Base-by-base conservation (phyloP, 768 basidiomycete genomes). In the Leccinellum albellum region DNA sequence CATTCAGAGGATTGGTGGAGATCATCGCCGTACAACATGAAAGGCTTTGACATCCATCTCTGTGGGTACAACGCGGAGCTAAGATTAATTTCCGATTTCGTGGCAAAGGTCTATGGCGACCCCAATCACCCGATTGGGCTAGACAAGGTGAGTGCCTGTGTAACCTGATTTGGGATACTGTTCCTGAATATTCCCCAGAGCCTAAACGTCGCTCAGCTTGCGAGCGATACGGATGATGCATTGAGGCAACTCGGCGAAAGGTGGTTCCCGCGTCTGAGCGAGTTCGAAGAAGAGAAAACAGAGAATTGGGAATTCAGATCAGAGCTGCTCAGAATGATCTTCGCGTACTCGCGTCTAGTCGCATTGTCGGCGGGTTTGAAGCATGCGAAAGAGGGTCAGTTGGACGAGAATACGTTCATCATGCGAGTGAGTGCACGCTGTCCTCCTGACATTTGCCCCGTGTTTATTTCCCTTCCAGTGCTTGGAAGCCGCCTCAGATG, bases 51-150 rank as follows among this genome's bases (percentile, higher is more conserved):
- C 68, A 86, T 94, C 50, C 91, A 94, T 53, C 74, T 86, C 37
- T 88, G 83, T 65, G 85, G 82, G 14, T 93, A 93, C 66, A 92
- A 88, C 57, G 79, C 83, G 4, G 88, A 89, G 67, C 71, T 93
- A 61, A 81, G 83, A 64, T 70, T 88, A 24, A 81, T 89, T 70
- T 77, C 80, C 4, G 66, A 69, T 15, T 93, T 91, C 64, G 68
- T 79, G 57, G 75, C 75, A 10, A 81, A 80, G 65, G 86, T 93
- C 21, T 85, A 89, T 66, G 89, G 82, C 63, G 81, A 91, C 68
- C 87, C 87, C 6, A 74, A 78, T 47, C 86, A 88, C 60, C 88
- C 89, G 0, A 87, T 83, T 15, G 88, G 89, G 0, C 71, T 91
- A 59, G 89, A 91, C 70, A 89, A 84, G 81, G 89, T 85, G 14